A percentile compares a stretch with the other conserved stretches of the same genome.
These are phyloP conservation scores for Eucalyptus erythrocorys DNA, from an alignment of 345 rosid genomes.

Conservation along the genomic window DNA sequence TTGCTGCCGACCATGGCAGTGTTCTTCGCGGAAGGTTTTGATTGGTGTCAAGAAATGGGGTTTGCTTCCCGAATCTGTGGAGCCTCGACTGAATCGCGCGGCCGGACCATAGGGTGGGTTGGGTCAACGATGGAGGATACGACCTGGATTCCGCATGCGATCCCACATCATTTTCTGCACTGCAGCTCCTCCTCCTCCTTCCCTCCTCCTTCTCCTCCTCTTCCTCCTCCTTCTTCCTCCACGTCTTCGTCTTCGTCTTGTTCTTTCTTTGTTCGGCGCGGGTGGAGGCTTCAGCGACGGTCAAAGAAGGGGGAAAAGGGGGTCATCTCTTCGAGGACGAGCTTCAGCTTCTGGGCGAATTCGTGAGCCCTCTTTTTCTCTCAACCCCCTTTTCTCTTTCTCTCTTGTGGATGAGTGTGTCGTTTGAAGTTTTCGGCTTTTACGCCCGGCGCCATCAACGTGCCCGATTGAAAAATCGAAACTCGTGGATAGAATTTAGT, in stretches of 20 bases:
- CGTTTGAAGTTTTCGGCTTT: not conserved
- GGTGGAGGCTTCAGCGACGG: not conserved
- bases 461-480: not conserved
- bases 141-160: not conserved
- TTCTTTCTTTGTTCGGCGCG: not conserved
- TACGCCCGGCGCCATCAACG: not conserved
- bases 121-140: not conserved
- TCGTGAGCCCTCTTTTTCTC: slow-evolving; percentile 19
- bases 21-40: too few relatives aligned
- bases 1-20: not conserved
- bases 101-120: not conserved
- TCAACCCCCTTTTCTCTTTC: not conserved
- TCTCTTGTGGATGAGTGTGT: not conserved
- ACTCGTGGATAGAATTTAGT: not conserved
- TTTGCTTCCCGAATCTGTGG: not conserved
- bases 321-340: slow-evolving; percentile 94
- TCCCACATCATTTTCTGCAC: not conserved
- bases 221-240: not conserved
- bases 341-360: slow-evolving; percentile 97
- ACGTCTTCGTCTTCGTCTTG: not conserved
- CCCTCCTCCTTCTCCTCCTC: too few relatives aligned
- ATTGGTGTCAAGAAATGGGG: not conserved
- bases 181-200: not conserved
- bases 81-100: not conserved
- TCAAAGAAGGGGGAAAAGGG: slow-evolving; percentile 79